These are phyloP conservation scores for Vitis rotundifolia DNA, from an alignment of 164 flowering plant species.

Conservation along the genomic window DNA sequence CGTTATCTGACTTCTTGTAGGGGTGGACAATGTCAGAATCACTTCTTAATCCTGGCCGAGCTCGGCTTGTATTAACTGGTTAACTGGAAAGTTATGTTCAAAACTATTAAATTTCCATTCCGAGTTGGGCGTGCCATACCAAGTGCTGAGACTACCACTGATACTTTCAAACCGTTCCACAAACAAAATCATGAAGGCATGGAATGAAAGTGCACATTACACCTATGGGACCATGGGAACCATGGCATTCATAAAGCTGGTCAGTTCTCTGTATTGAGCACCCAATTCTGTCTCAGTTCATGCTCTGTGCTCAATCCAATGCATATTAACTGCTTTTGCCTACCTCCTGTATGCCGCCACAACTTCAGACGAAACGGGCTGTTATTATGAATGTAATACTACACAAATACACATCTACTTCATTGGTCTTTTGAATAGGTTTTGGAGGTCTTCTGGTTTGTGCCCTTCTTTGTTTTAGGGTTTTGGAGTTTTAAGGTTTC, in stretches of 20 bases:
- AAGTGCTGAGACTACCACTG: neutral
- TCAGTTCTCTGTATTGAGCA: neutral
- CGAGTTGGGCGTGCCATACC: neutral
- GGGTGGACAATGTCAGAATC: conserved; percentile 99
- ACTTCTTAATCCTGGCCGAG: conserved; percentile 91
- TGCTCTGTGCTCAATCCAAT: neutral
- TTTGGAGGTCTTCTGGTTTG: no score
- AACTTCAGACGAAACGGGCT: no score
- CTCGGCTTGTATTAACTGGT: conserved; percentile 49
- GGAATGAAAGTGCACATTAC: neutral
- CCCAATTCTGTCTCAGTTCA: neutral
- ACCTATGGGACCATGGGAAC: neutral
- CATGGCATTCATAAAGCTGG: conserved; percentile 4
- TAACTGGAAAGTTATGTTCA: neutral
- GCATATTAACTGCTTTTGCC: no score
- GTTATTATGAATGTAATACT: no score
- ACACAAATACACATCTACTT: no score
- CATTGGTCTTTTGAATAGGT: no score
- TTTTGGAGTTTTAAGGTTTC: no score
- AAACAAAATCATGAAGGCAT: neutral
- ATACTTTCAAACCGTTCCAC: neutral
- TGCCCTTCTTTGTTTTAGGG: no score
- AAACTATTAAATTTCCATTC: neutral
- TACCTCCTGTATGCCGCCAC: no score
- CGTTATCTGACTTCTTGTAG: conserved; percentile 35